phyloP scores from a whole-genome alignment of 345 rosid genomes.

The Populus ilicifolia region DNA sequence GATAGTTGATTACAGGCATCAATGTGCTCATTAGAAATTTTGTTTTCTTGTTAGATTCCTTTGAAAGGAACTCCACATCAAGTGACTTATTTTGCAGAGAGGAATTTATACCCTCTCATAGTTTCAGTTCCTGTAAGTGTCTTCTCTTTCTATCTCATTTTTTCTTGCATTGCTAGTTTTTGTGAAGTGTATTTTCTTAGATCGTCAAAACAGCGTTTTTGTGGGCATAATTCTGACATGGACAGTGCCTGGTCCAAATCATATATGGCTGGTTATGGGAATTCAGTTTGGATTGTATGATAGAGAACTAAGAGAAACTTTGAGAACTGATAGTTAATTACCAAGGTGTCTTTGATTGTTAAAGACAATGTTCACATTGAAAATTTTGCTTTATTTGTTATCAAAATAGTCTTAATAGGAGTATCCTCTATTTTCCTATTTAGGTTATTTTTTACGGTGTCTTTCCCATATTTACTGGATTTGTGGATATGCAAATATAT shows the following conservation, averaged over 20 bases:
- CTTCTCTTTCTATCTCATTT: background rate
- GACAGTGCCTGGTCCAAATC: background rate
- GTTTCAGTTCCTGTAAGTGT: constrained; percentile 84
- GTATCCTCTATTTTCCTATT: too few relatives aligned
- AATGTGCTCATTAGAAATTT: constrained; percentile 16
- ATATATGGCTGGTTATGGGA: background rate
- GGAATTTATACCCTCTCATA: constrained; percentile 77
- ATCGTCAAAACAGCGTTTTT: background rate
- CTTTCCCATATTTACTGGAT: too few relatives aligned
- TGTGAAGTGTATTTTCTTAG: background rate
- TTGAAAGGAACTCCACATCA: constrained; percentile 97
- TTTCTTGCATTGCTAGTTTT: background rate
- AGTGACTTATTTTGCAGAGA: constrained; percentile 87
- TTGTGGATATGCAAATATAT: too few relatives aligned
- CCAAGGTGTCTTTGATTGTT: too few relatives aligned
- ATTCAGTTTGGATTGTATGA: background rate
- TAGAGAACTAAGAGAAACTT: background rate
- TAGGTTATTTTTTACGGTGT: too few relatives aligned
- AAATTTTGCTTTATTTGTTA: too few relatives aligned
- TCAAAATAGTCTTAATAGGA: too few relatives aligned
- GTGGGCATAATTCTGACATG: background rate
- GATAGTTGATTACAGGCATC: background rate
- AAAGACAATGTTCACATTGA: too few relatives aligned
- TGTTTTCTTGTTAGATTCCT: constrained; percentile 58
- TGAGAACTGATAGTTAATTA: too few relatives aligned